Base-by-base conservation (phyloP, 2,329 filamentous ascomycete genomes). In the Aureobasidium sp. region DNA sequence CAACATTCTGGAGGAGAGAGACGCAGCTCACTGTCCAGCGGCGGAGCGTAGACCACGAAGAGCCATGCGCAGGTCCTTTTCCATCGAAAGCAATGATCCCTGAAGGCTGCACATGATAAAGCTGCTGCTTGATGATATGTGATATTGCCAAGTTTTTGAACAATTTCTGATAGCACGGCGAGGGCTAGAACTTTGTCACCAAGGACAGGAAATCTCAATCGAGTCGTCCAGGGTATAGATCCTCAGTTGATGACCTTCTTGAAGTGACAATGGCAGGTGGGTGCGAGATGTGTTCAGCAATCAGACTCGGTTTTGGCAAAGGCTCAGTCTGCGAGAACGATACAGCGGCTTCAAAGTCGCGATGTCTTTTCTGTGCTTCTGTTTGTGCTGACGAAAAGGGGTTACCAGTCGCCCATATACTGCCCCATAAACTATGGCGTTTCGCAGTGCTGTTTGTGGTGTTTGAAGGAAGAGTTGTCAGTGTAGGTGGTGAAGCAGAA, bases 221-320 rank as follows among this genome's bases (percentile, higher is more conserved):
- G 13, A 59, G 55, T 39, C 55, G n/a, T 20, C 55, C 55, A 20
- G 55, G 55, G 6, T 59, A 59, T 43, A 59, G 27, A 6, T 47
- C 43, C 15, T 59, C 55, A 2, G 55, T 59, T 2, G 55, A 59
- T 6, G 55, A 59, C 1, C 55, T 32, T 29, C 43, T 47, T 3
- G 55, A 59, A 7, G 41, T 48, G 1, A 59, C 8, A 9, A 48
- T 15, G 1, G 43, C 32, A 27, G 55, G 37, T 1, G 43, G 55
- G 20, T 59, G 55, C 10, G 55, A 59, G 2, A 59, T 47, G 24
- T 47, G 9, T 2, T 59, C 55, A 15, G 32, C 37, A 15, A 60
- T 17, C 13, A n/a, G 17, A 32, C 26, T 60, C 26, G 57, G 57
- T 24, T 60, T 60, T 10, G 57, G 57, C n/a, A 60, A 5, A 6